Evolutionary conservation across 1,139 yeast genomes (phyloP).

Genomic region (Chernovozyma aurita): DNA sequence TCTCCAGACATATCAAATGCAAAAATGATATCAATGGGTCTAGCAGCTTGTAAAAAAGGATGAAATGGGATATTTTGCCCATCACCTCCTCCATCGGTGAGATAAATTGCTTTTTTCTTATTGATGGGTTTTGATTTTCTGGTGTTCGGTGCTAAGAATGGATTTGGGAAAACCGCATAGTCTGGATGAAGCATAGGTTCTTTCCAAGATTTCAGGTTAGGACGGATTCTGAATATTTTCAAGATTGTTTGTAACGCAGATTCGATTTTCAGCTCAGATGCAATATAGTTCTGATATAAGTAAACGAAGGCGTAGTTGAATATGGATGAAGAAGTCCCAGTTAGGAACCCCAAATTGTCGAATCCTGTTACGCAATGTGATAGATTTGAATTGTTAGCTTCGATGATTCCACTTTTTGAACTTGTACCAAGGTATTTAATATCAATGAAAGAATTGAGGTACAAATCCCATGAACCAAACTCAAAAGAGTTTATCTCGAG

Average conservation of each 20-base stretch:
- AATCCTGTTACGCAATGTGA: slow-evolving; percentile 49
- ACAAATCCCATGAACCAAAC: slow-evolving; percentile 65
- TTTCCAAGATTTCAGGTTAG: slow-evolving; percentile 15
- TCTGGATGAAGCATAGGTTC: slow-evolving; percentile 47
- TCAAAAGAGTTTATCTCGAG: slow-evolving; percentile 63
- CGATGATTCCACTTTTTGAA: slow-evolving; percentile 28
- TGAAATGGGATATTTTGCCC: slow-evolving; percentile 43
- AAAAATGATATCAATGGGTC: slow-evolving; percentile 31
- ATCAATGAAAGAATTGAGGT: slow-evolving; percentile 47
- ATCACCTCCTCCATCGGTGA: slow-evolving; percentile 44
- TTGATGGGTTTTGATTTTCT: neutral
- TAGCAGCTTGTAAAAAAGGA: slow-evolving; percentile 25
- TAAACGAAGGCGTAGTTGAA: slow-evolving; percentile 54
- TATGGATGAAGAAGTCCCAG: slow-evolving; percentile 70
- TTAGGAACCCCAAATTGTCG: slow-evolving; percentile 70
- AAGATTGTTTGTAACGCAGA: slow-evolving; percentile 42
- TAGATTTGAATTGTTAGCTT: slow-evolving; percentile 13
- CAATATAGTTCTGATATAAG: slow-evolving; percentile 39
- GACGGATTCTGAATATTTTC: slow-evolving; percentile 44
- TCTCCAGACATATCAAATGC: slow-evolving; percentile 41
- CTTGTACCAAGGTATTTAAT: slow-evolving; percentile 51
- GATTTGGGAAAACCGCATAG: slow-evolving; percentile 75
- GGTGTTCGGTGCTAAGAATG: slow-evolving; percentile 44
- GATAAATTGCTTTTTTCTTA: slow-evolving; percentile 17
- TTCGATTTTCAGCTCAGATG: slow-evolving; percentile 33